phyloP scores from a whole-genome alignment of 2,329 filamentous ascomycete species.

The Stagonosporopsis tanaceti region DNA sequence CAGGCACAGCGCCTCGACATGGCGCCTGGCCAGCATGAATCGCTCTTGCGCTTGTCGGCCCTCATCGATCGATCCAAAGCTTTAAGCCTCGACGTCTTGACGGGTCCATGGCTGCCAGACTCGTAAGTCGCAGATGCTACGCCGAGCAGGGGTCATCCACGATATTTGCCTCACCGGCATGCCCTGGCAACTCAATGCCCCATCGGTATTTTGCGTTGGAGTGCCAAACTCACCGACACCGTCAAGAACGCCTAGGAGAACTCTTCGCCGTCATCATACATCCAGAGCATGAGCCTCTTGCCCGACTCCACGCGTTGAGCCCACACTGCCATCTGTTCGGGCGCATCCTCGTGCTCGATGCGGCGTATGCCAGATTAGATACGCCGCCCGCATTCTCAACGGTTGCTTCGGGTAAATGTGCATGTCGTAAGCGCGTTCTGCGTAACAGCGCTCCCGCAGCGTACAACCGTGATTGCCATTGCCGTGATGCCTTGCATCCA shows the following conservation, averaged over 20 bases:
- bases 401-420: constrained; percentile 26
- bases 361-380: constrained; percentile 26
- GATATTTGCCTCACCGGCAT: constrained; percentile 36
- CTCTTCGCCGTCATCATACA: constrained; percentile 26
- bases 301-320: constrained; percentile 32
- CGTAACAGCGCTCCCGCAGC: constrained; percentile 36
- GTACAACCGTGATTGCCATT: constrained; percentile 27
- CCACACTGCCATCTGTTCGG: constrained; percentile 21
- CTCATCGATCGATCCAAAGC: constrained; percentile 33
- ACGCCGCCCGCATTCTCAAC: constrained; percentile 24
- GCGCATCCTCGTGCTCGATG: constrained; percentile 41
- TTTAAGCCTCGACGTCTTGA: constrained; percentile 20
- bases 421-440: constrained; percentile 39
- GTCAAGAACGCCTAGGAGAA: constrained; percentile 25
- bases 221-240: constrained; percentile 42
- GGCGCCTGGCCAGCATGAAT: constrained; percentile 15
- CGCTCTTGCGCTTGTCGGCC: constrained; percentile 8
- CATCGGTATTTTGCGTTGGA: constrained; percentile 26
- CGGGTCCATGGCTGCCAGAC: constrained; percentile 19
- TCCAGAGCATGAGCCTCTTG: constrained; percentile 28
- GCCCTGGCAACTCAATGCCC: constrained; percentile 25
- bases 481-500: constrained; percentile 38
- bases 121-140: constrained; percentile 9
- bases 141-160: constrained; percentile 16
- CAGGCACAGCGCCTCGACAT: constrained; percentile 6